Base-by-base conservation (phyloP, 805 yeast genomes). In the Torulaspora delbrueckii region DNA sequence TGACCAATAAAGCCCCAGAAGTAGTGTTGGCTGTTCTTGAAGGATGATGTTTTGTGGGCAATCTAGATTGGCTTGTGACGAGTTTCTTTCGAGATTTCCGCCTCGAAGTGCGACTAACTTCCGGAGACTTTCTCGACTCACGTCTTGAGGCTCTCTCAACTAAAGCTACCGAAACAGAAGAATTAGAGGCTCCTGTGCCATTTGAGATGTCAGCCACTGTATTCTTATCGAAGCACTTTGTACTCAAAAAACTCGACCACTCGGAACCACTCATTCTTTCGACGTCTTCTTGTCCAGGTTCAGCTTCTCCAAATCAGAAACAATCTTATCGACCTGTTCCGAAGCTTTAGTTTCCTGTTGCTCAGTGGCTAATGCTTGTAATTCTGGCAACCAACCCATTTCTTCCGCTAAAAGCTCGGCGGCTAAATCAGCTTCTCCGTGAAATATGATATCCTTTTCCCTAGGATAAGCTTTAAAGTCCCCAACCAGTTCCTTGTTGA, bases 401-500 rank as follows among this genome's bases (percentile, higher is more conserved):
- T 70, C 56, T 13, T 70, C 64, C 7, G 79, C 80, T 19, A 89
- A 57, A 25, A 63, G 60, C 27, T 70, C 72, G 0, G 83, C 86
- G 38, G 81, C 74, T n/a, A 58, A 67, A 53, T 89, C 96, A 48
- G 95, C 81, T 33, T 77, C 76, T 2, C 80, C 80, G 19, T 84
- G 62, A 4, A 77, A 61, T 1, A 87, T 52, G 8, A 84, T 59
- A 60, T 91, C 98, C 1, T 73, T 52, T 27, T 75, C 63, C 51
- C 96, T 72, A 4, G 76, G 72, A 14, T 74, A 69, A 12, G 68
- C 55, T 37, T 60, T 57, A 56, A 85, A 85, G 53, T 79, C 84
- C 3, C 98, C 98, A 10, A 86, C 96, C 0, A 66, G 57, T 48
- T 86, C 96, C 43, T 75, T 74, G 60, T 91, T 91, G 28, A 88